These are phyloP conservation scores for Magnolia officinalis DNA, from an alignment of 164 flowering plant species.

Conservation along the genomic window DNA sequence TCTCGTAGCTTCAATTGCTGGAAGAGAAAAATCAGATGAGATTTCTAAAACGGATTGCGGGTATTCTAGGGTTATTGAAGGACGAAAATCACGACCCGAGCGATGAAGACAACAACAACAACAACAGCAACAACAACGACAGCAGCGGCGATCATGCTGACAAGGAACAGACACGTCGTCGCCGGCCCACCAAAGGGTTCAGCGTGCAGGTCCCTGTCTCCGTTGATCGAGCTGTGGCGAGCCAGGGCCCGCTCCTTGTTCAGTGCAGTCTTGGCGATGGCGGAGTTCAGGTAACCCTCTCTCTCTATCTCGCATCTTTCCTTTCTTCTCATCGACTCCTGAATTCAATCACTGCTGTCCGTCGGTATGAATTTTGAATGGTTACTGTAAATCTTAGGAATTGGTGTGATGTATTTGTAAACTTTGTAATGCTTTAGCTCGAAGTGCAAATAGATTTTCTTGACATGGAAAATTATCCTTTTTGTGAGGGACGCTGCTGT, in stretches of 20 bases:
- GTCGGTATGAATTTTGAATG: neutral
- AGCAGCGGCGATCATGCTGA: conserved; percentile 2
- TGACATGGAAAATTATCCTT: no score
- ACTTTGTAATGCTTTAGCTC: no score
- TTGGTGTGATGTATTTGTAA: neutral
- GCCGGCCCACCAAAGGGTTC: conserved; percentile 58
- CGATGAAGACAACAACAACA: conserved; percentile 13
- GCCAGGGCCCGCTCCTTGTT: conserved; percentile 46
- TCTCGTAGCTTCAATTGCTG: neutral
- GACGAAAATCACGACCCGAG: neutral
- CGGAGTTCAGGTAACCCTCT: conserved; percentile 62
- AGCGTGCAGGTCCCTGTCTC: conserved; percentile 68
- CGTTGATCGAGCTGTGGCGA: conserved; percentile 42
- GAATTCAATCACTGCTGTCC: neutral
- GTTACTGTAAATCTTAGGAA: neutral
- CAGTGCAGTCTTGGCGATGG: conserved; percentile 56
- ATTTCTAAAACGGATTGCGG: neutral
- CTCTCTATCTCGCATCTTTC: neutral
- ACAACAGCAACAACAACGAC: conserved; percentile 21
- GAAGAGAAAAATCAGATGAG: neutral
- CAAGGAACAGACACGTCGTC: conserved; percentile 5
- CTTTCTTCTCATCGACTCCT: neutral
- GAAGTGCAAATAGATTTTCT: no score
- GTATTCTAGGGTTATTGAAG: neutral
- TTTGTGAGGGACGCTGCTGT: no score